Conservation (phyloP, 352 stramenopile genomes). For the Globisporangium canariense region DNA sequence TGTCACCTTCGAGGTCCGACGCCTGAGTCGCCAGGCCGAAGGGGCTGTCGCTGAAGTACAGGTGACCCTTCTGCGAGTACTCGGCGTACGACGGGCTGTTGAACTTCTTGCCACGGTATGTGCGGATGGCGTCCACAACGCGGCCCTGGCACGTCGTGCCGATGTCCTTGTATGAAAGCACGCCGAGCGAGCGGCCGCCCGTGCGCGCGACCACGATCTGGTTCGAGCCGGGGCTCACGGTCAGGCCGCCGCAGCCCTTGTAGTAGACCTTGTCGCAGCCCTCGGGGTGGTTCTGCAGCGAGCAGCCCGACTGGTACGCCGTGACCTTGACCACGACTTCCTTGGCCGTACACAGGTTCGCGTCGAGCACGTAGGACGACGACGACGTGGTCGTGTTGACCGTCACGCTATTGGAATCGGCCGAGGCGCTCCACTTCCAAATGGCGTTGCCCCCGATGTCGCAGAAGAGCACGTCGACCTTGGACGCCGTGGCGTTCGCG, state of each 20-base stretch:
- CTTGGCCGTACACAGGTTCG: slow-evolving; percentile 18
- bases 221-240: slow-evolving; percentile 56
- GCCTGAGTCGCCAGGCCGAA: slow-evolving; percentile 64
- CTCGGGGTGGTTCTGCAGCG: slow-evolving; percentile 58
- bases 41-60: slow-evolving; percentile 81
- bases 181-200: slow-evolving; percentile 64
- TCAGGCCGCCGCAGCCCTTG: slow-evolving; percentile 79
- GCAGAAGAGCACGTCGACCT: slow-evolving; percentile 65
- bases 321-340: slow-evolving; percentile 51
- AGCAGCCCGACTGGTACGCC: slow-evolving; percentile 66
- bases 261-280: slow-evolving; percentile 69
- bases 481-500: slow-evolving; percentile 12
- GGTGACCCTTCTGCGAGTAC: slow-evolving; percentile 54
- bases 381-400: slow-evolving; percentile 26
- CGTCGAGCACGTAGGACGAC: slow-evolving; percentile 21
- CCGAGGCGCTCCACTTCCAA: slow-evolving; percentile 62
- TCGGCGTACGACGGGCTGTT: slow-evolving; percentile 72
- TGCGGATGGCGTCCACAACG: slow-evolving; percentile 72
- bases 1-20: slow-evolving; percentile 59
- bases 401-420: slow-evolving; percentile 26
- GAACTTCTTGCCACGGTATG: slow-evolving; percentile 73
- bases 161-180: slow-evolving; percentile 61
- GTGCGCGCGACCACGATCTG: slow-evolving; percentile 74
- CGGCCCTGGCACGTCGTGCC: slow-evolving; percentile 54
- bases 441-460: slow-evolving; percentile 71